Evolutionary conservation across 192 early-diverging fungal species (phyloP), one percentile per base, ranked within the genome.

Genomic region (Funneliformis geosporum): DNA sequence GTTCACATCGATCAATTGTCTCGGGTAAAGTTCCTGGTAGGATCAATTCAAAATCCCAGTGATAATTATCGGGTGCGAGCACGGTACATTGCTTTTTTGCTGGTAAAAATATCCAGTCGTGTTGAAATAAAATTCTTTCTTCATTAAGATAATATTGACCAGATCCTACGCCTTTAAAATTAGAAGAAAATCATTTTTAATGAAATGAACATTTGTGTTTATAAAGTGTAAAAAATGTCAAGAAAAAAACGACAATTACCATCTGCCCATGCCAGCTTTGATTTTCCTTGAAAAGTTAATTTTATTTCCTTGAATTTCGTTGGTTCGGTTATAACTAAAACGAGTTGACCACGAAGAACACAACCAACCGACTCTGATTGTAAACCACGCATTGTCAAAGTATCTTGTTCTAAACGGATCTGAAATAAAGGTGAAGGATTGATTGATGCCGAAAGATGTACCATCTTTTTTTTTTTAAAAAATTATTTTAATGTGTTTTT

Each of bases 1-100:
- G 62, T 14, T 87, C 80, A 68, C 83, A 78, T 11, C 85, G 85
- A 23, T 85, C 82, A 12, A 87, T 82, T 0, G 91, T 87, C 75
- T 92, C 91, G 6, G 91, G 91, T 60, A 90, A 79, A 39, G 88
- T 74, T 10, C 91, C 91, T 8, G 85, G 82, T 3, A 92, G n/a
- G 11, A 84, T 75, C 43, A 91, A 28, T 62, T 91, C 90, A 67
- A 92, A 92, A 39, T 80, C 79, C 83, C 82, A 90, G 33, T 55
- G 79, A 61, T 87, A 78, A 60, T 65, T 81, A 40, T 80, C 79
- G 6, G 83, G 75, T 10, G 76, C 64, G 60, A 88, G 79, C 27
- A 70, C 55, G 47, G 84, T 72, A 8, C 81, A 55, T 40, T 84
- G 82, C 27, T 81, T 80, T 69, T 85, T 82, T 23, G 80, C 46